Conservation (phyloP, 2,329 filamentous ascomycete species). For the Neofusicoccum laricinum region DNA sequence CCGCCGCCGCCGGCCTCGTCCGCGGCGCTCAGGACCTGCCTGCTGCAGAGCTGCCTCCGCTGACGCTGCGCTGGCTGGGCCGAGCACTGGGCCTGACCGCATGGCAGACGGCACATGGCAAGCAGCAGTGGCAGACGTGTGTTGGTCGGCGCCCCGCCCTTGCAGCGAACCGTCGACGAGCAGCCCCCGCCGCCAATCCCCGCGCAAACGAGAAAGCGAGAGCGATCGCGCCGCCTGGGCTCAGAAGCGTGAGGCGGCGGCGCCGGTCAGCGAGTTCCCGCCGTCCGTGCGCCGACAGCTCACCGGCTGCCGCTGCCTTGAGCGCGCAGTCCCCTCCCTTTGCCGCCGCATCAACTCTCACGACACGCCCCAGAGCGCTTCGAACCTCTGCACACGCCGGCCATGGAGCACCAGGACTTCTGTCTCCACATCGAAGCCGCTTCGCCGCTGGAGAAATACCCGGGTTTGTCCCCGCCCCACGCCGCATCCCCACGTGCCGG, state of each 20-base stretch:
- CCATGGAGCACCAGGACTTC: constrained; percentile 25
- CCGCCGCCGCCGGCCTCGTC: neutral
- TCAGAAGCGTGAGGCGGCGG: neutral
- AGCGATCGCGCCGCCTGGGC: neutral
- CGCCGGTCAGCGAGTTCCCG: neutral
- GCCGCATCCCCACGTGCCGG: neutral
- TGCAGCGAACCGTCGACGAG: neutral
- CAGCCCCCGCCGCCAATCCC: neutral
- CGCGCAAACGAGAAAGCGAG: neutral
- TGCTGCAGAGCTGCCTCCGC: neutral
- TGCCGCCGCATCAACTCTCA: neutral
- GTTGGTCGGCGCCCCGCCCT: neutral
- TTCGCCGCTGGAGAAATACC: constrained; percentile 37
- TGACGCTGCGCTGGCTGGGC: neutral
- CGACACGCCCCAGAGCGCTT: neutral
- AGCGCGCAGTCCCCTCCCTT: constrained; percentile 2
- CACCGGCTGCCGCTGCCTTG: neutral
- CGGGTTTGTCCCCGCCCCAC: constrained; percentile 28
- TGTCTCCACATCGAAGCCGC: constrained; percentile 34
- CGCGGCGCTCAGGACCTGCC: too few species aligned
- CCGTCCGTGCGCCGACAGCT: neutral
- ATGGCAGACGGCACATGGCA: neutral
- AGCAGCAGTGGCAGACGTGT: neutral
- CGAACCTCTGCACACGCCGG: neutral
- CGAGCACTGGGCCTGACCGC: neutral